Evolutionary conservation across 192 early-diverging fungal species (phyloP).

Genomic region (Phycomyces nitens): DNA sequence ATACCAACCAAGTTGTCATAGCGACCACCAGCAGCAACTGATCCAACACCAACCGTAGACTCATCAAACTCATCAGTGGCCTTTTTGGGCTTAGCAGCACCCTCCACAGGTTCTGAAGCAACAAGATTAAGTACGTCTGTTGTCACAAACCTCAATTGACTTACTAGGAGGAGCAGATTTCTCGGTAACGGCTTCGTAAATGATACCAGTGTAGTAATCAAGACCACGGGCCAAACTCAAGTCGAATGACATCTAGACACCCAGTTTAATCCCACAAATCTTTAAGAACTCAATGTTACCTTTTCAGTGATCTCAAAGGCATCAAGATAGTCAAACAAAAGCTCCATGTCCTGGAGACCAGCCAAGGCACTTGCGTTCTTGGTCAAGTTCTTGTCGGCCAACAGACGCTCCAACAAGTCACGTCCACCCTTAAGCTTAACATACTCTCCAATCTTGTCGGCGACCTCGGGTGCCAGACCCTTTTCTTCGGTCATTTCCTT

Average conservation of each 20-base stretch:
- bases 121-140: neutral
- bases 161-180: conserved; percentile 52
- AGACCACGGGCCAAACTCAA: conserved; percentile 90
- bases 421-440: conserved; percentile 72
- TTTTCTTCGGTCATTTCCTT: conserved; percentile 95
- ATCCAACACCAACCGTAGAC: conserved; percentile 81
- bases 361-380: conserved; percentile 64
- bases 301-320: conserved; percentile 66
- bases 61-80: conserved; percentile 66
- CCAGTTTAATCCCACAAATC: neutral
- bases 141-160: neutral
- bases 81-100: conserved; percentile 44
- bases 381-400: conserved; percentile 57
- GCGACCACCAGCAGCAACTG: conserved; percentile 92
- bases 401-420: conserved; percentile 72
- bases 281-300: no score
- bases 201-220: conserved; percentile 98
- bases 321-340: conserved; percentile 79
- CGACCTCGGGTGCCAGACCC: conserved; percentile 69
- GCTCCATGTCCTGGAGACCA: conserved; percentile 81
- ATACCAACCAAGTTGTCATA: conserved; percentile 97
- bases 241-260: conserved; percentile 76
- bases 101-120: conserved; percentile 38
- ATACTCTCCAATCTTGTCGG: conserved; percentile 90
- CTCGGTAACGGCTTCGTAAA: conserved; percentile 88